Conservation (phyloP, 306 rosid genomes). For the Trichosanthes cucumerina region DNA sequence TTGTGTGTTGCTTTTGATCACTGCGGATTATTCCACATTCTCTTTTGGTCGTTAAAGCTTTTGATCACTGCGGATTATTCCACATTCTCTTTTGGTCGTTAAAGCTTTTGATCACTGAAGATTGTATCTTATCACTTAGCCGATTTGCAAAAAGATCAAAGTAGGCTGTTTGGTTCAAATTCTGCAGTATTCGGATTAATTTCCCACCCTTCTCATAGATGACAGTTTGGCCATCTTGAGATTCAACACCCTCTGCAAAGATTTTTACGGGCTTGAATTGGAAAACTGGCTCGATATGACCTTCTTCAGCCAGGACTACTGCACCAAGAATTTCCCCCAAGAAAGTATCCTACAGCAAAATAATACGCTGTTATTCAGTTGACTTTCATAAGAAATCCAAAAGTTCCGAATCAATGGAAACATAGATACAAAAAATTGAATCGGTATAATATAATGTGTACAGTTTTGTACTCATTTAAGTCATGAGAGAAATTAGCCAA, state of each 20-base stretch:
- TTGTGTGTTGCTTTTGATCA: neutral
- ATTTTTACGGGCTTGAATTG: conserved; percentile 34
- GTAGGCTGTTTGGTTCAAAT: conserved; percentile 31
- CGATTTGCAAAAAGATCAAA: conserved; percentile 33
- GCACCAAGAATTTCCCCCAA: conserved; percentile 73
- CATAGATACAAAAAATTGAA: neutral
- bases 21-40: conserved; percentile 39
- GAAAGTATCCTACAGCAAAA: conserved; percentile 50
- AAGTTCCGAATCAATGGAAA: neutral
- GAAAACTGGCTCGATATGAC: conserved; percentile 26
- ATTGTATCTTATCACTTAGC: conserved; percentile 41
- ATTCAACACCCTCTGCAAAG: conserved; percentile 41
- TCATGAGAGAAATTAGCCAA: neutral
- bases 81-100: conserved; percentile 48
- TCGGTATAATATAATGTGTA: neutral
- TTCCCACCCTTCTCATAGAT: conserved; percentile 38
- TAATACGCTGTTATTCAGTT: neutral
- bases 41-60: conserved; percentile 56
- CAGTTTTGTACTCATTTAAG: neutral
- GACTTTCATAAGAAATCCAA: neutral
- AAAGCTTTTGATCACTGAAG: conserved; percentile 63
- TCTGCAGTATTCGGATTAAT: conserved; percentile 41
- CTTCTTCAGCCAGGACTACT: conserved; percentile 25
- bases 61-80: conserved; percentile 54
- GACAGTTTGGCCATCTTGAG: conserved; percentile 48